A percentile compares a stretch with the other conserved stretches of the same genome.
phyloP scores from a whole-genome alignment of 352 stramenopile genomes.

The Globisporangium echinulatum region DNA sequence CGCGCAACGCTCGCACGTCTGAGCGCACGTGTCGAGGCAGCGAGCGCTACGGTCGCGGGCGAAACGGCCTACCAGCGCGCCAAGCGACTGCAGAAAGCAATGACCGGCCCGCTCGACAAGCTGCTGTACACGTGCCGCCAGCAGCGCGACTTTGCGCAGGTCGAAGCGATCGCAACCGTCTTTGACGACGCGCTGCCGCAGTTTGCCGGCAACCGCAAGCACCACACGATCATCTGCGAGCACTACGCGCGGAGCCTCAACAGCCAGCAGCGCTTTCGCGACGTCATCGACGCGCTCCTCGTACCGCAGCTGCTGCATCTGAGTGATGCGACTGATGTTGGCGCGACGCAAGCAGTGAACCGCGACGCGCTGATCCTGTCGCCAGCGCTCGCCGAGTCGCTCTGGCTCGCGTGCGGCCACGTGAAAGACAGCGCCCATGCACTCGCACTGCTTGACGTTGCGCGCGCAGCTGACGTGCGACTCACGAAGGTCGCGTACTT shows the following conservation, averaged over 20 bases:
- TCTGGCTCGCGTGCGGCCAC: slow-evolving; percentile 49
- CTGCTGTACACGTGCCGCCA: slow-evolving; percentile 29
- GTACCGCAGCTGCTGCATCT: slow-evolving; percentile 13
- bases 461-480: slow-evolving; percentile 23
- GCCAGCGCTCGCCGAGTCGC: slow-evolving; percentile 31
- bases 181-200: slow-evolving; percentile 51
- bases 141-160: slow-evolving; percentile 26
- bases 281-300: slow-evolving; percentile 45
- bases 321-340: neutral
- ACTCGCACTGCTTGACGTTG: slow-evolving; percentile 27
- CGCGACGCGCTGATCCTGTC: slow-evolving; percentile 27
- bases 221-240: slow-evolving; percentile 41
- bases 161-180: slow-evolving; percentile 45
- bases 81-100: slow-evolving; percentile 40
- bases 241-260: slow-evolving; percentile 49
- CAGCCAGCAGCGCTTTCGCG: slow-evolving; percentile 39
- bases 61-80: slow-evolving; percentile 28
- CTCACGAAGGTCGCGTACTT: slow-evolving; percentile 54
- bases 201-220: slow-evolving; percentile 30
- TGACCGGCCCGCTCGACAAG: slow-evolving; percentile 42
- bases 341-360: neutral
- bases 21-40: slow-evolving; percentile 3
- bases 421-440: slow-evolving; percentile 25
- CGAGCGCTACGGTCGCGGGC: slow-evolving; percentile 3
- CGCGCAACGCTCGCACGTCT: slow-evolving; percentile 11